These are phyloP conservation scores for Saturnispora sekii DNA, from an alignment of 805 yeast genomes.

Conservation along the genomic window DNA sequence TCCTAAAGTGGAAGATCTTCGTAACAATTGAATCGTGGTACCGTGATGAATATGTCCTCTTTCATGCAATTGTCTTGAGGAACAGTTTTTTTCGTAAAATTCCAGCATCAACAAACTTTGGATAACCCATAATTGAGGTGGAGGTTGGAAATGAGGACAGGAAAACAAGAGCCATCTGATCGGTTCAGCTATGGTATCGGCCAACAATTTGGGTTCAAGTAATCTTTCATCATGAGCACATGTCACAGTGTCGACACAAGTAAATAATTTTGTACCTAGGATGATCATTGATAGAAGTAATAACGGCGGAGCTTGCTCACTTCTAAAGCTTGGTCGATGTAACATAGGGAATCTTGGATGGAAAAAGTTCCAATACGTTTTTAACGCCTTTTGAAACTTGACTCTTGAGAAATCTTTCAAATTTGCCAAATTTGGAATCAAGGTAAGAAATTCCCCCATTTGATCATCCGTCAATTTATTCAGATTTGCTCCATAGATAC, in stretches of 20 bases:
- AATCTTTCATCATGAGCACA: slow-evolving; percentile 17
- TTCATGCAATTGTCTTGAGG: slow-evolving; percentile 64
- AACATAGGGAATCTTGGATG: slow-evolving; percentile 52
- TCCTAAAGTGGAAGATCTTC: slow-evolving; percentile 69
- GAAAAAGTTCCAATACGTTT: slow-evolving; percentile 46
- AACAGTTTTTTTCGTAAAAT: slow-evolving; percentile 66
- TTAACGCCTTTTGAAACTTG: slow-evolving; percentile 24
- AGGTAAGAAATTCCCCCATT: slow-evolving; percentile 17
- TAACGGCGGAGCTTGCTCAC: slow-evolving; percentile 37
- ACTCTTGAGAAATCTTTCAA: slow-evolving; percentile 23
- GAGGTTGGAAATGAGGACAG: slow-evolving; percentile 64
- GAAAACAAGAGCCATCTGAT: slow-evolving; percentile 63
- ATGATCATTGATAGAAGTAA: slow-evolving; percentile 46
- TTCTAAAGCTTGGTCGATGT: slow-evolving; percentile 49
- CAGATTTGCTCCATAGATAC: slow-evolving; percentile 4
- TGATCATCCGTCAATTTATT: slow-evolving; percentile 14
- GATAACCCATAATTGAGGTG: slow-evolving; percentile 65
- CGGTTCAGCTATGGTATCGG: slow-evolving; percentile 42
- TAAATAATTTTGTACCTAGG: slow-evolving; percentile 38
- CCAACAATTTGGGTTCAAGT: slow-evolving; percentile 29
- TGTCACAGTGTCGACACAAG: slow-evolving; percentile 22
- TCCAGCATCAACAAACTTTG: slow-evolving; percentile 70
- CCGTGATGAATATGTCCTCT: slow-evolving; percentile 83
- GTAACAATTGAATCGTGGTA: slow-evolving; percentile 65
- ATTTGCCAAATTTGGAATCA: slow-evolving; percentile 20